A percentile compares a stretch with the other conserved stretches of the same genome.
phyloP scores from a whole-genome alignment of 371 early-diverging fungal genomes.

The Mucor circinelloides region DNA sequence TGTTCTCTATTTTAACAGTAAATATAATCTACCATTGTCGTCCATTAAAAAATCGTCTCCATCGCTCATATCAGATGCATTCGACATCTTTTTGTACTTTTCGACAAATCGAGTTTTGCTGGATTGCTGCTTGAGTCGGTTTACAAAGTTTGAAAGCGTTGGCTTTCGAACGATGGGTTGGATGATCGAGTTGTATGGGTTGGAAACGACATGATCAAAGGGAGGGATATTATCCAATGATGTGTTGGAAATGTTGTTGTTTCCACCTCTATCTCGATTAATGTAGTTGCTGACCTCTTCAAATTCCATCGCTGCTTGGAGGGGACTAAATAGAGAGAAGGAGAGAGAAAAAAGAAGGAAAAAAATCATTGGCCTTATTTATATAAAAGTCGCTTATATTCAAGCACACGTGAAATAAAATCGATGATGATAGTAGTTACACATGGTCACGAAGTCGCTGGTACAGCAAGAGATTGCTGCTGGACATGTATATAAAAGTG shows the following conservation, averaged over 20 bases:
- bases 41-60: conserved; percentile 1
- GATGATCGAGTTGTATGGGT: background rate
- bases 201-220: background rate
- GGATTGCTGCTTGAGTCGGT: conserved; percentile 25
- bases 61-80: background rate
- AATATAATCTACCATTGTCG: conserved; percentile 2
- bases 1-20: background rate
- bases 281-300: conserved; percentile 6
- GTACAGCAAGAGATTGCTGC: background rate
- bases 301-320: conserved; percentile 7
- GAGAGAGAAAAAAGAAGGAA: background rate
- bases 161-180: conserved; percentile 12
- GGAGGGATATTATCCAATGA: background rate
- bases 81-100: conserved; percentile 16
- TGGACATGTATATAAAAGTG: background rate
- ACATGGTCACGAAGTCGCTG: background rate
- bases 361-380: background rate
- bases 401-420: background rate
- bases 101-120: conserved; percentile 20
- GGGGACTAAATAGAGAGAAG: background rate
- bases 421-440: background rate
- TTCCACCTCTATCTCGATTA: background rate
- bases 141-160: conserved; percentile 20
- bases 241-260: background rate
- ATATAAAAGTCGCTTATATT: background rate